Percentiles rank a stretch among this genome's conserved stretches.
Conservation (phyloP, 345 rosid species). For the Orychophragmus violaceus region DNA sequence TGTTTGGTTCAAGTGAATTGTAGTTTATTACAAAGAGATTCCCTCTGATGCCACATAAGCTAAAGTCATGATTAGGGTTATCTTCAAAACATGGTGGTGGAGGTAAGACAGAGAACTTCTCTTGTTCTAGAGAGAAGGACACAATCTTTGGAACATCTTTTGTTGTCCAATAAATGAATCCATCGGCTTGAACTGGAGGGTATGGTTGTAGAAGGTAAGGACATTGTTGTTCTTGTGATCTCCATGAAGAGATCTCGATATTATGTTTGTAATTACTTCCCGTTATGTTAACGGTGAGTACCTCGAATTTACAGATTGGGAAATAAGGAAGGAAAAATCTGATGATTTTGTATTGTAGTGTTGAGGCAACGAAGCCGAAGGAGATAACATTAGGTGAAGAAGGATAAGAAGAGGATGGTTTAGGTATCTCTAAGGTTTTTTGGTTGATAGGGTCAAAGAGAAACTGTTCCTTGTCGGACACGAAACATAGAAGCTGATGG, state of each 20-base stretch:
- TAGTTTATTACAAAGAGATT: conserved; percentile 12
- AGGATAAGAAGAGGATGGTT: neutral
- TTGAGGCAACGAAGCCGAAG: conserved; percentile 19
- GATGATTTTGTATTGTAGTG: conserved; percentile 15
- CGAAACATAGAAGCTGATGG: conserved; percentile 11
- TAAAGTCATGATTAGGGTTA: conserved; percentile 5
- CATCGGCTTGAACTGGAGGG: conserved; percentile 21
- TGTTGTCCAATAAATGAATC: conserved; percentile 19
- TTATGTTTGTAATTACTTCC: neutral
- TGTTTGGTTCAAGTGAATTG: conserved; percentile 8
- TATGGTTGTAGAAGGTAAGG: conserved; percentile 10
- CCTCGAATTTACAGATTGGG: conserved; percentile 15
- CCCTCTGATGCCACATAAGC: conserved; percentile 25
- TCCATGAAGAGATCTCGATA: conserved; percentile 22
- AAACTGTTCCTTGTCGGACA: neutral
- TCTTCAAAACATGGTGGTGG: conserved; percentile 21
- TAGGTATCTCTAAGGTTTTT: conserved; percentile 2
- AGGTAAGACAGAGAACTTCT: conserved; percentile 19
- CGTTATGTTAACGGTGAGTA: conserved; percentile 7
- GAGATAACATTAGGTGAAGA: neutral
- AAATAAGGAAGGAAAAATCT: conserved; percentile 5
- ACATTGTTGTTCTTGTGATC: conserved; percentile 9
- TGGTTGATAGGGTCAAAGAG: conserved; percentile 12
- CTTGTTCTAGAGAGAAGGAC: conserved; percentile 23
- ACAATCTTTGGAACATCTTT: conserved; percentile 17